Conservation (phyloP, 257 asterid species). For the Solanum pennellii region DNA sequence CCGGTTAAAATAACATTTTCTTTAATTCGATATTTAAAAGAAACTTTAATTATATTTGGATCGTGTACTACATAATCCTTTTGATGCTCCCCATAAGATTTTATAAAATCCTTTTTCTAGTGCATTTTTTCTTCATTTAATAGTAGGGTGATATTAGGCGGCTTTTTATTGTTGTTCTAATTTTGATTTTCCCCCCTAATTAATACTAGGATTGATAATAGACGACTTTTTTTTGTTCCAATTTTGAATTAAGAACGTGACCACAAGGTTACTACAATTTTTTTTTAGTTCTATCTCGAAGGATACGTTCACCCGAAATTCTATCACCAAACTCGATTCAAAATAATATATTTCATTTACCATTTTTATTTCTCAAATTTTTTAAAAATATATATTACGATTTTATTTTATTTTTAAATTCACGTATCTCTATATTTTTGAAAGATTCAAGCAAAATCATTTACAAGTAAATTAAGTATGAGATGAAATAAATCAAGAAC, state of each 20-base stretch:
- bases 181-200: background rate
- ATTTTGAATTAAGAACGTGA: background rate
- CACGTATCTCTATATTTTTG: rapidly evolving
- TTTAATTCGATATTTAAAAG: rapidly evolving
- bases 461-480: background rate
- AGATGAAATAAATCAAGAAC: background rate
- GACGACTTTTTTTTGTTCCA: background rate
- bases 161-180: too few relatives aligned
- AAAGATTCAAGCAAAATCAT: background rate
- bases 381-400: rapidly evolving
- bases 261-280: background rate
- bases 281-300: background rate
- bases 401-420: background rate
- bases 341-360: background rate
- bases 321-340: background rate
- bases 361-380: background rate
- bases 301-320: background rate
- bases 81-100: too few relatives aligned
- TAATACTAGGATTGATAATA: background rate
- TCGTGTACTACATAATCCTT: rapidly evolving
- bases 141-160: too few relatives aligned
- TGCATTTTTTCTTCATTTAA: background rate
- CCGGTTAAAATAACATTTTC: background rate
- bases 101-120: background rate
- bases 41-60: rapidly evolving